These are phyloP conservation scores for Aureobasidium leucospermi DNA, from an alignment of 2,329 filamentous ascomycete species.

Conservation along the genomic window DNA sequence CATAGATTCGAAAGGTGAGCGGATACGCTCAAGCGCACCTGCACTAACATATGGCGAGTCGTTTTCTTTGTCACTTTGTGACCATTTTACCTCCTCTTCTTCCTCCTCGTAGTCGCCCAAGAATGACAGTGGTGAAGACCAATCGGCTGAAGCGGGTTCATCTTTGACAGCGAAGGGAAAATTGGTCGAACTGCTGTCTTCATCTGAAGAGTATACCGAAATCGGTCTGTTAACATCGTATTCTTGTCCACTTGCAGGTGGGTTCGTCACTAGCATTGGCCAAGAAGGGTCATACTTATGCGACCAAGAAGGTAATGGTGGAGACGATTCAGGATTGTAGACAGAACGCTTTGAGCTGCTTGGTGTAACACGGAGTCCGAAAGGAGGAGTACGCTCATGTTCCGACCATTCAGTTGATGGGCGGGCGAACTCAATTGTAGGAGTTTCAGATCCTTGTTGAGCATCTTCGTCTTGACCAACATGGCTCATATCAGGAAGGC, in stretches of 20 bases:
- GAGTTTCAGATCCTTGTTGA: not conserved
- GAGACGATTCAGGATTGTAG: not conserved
- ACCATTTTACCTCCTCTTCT: not conserved
- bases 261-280: constrained; percentile 16
- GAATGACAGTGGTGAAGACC: not conserved
- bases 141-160: not conserved
- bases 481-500: constrained; percentile 27
- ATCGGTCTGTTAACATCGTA: constrained; percentile 22
- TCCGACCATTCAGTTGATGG: constrained; percentile 13
- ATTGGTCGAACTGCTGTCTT: constrained; percentile 11
- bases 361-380: constrained; percentile 7
- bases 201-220: constrained; percentile 11
- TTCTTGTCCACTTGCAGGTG: constrained; percentile 17
- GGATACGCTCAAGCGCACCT: not conserved
- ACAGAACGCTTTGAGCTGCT: not conserved
- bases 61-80: not conserved
- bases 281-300: constrained; percentile 24
- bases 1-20: constrained; percentile 2
- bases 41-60: not conserved
- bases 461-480: not conserved
- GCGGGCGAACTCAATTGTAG: constrained; percentile 13
- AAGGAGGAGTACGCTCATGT: constrained; percentile 6
- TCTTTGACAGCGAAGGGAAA: constrained; percentile 11
- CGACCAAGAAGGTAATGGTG: not conserved
- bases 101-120: not conserved